Base-by-base conservation (phyloP, 2,329 filamentous ascomycete genomes). In the Pseudopithomyces maydicus region DNA sequence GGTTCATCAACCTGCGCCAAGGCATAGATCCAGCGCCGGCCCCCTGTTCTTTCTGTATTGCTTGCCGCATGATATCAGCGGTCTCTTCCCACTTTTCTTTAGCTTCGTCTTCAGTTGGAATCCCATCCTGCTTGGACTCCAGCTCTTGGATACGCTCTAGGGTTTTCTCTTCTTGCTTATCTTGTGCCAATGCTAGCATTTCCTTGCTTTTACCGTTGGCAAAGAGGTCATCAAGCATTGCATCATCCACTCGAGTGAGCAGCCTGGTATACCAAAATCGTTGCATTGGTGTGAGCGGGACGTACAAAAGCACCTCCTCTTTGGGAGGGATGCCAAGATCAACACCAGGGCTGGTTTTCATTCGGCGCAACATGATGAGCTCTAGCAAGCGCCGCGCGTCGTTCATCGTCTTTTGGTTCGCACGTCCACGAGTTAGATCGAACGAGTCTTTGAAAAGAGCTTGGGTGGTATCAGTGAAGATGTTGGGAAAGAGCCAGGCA, bases 31-130 rank as follows among this genome's bases (percentile, higher is more conserved):
- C 42, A 6, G 56, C 62, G 19, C 63, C 63, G 19, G 67, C 65
- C 7, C 71, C 65, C 23, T 74, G 67, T 53, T 78, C 75, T 11
- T 77, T 72, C 10, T 71, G 62, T 1, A 90, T 54, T 90, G 97
- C 79, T 94, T 97, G 77, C 91, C 93, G 84, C 92, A 98, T 82
- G 95, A 98, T 88, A 93, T 90, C 76, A 93, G 93, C 80, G 89
- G 94, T 79, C 96, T 96, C 57, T 11, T 78, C 77, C 82, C 82
- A 85, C 8, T 65, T 62, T 73, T 73, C 50, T 26, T 51, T 33
- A 4, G 47, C 53, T 6, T 46, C 52, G 2, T 49, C 53, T 6
- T 46, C 52, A 6, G 45, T 23, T 23, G 12, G 6, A 10, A 23
- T 48, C 38, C 33, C 48, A 11, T 6, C 46, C 52, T 19, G 59